Conservation (phyloP, 805 yeast genomes). For the Cephaloascus albidus region DNA sequence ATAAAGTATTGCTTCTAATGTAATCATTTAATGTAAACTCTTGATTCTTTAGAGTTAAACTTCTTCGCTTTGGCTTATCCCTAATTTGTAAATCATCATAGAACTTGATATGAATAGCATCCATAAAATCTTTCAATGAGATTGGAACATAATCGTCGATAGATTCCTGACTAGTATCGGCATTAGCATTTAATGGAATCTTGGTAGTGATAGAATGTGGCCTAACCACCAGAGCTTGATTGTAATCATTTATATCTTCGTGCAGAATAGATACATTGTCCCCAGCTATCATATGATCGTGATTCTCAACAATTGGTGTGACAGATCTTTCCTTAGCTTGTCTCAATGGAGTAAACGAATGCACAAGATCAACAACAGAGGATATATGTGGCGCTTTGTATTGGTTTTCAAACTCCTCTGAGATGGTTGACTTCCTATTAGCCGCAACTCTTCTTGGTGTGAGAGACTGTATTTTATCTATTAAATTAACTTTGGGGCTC, state of each 20-base stretch:
- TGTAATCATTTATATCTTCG: neutral
- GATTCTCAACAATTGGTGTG: neutral
- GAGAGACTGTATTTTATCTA: conserved; percentile 2
- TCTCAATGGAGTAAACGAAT: conserved; percentile 4
- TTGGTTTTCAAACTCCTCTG: neutral
- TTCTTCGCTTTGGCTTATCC: conserved; percentile 13
- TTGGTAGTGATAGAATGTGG: conserved; percentile 10
- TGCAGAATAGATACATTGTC: neutral
- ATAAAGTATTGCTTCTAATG: conserved; percentile 24
- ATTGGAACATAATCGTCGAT: conserved; percentile 21
- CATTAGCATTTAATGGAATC: conserved; percentile 17
- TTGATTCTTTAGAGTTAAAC: conserved; percentile 8
- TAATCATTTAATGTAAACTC: conserved; percentile 20
- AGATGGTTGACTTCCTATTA: neutral
- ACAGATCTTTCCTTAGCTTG: conserved; percentile 1
- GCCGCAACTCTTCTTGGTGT: conserved; percentile 4
- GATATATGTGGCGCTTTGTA: conserved; percentile 1
- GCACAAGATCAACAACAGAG: conserved; percentile 1
- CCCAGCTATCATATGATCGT: neutral
- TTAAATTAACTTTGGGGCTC: conserved; percentile 4
- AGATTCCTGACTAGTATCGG: conserved; percentile 9
- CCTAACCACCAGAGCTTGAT: neutral
- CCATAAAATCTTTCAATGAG: conserved; percentile 25
- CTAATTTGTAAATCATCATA: conserved; percentile 35
- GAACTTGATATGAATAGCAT: conserved; percentile 29